Base-by-base conservation (phyloP, 2,329 filamentous ascomycete species). In the Nectriaceae sp. region DNA sequence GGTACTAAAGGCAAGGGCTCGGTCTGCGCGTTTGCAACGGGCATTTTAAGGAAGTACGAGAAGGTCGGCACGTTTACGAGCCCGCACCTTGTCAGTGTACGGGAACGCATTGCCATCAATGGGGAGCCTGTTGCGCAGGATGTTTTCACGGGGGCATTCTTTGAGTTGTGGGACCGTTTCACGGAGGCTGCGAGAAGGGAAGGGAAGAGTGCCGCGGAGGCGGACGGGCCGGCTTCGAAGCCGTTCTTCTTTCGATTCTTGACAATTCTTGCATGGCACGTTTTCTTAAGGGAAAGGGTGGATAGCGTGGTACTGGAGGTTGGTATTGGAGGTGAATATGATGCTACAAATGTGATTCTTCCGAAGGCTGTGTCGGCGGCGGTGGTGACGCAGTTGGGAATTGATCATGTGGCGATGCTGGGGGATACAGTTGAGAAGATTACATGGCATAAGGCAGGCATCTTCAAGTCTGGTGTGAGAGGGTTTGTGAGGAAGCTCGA, bases 1-100 rank as follows among this genome's bases (percentile, higher is more conserved):
- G 93, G 93, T 11, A 97, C 92, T 4, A 97, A 97, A 68, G 93
- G 93, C 51, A 97, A 97, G 69, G 92, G 92, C 35, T 94, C 89
- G 3, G 91, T 90, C 1, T 90, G 88, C 56, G 88, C 92, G 10
- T 93, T 92, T 66, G 81, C 90, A 18, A 90, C 90, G 13, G 85
- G 85, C 3, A 89, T 96, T 54, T 75, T 96, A n/a, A 72, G 77
- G 3, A 74, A 61, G 49, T 69, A 73, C 38, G 68, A 46, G 53
- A 62, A 57, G 67, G 68, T 94, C 21, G 91, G 91, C 33, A 83
- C 91, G 2, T 96, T 90, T 67, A 95, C 89, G 2, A 94, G 89
- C 29, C 91, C 91, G 11, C 91, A 96, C 65, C 80, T 96, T 10
- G 81, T 91, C 36, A 89, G 86, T 46, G 88, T 91, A 40, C 82